phyloP scores from a whole-genome alignment of 116 monocot genomes.

The Zostera marina region DNA sequence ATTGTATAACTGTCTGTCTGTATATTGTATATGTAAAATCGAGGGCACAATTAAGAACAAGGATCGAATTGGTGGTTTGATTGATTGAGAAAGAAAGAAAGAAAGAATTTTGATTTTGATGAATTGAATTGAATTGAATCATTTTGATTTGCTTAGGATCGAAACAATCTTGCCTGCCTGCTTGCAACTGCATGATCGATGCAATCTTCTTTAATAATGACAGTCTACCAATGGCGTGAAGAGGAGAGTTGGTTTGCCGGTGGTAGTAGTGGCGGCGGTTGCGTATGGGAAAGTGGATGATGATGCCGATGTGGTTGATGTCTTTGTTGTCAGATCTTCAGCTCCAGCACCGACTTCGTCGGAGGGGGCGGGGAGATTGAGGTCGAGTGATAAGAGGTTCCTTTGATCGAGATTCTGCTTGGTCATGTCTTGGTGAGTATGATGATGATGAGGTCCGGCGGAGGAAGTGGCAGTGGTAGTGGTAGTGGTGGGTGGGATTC shows the following conservation, averaged over 20 bases:
- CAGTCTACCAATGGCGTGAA: slow-evolving; percentile 57
- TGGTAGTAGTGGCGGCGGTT: too few relatives aligned
- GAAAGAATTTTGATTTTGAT: too few relatives aligned
- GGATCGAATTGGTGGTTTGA: too few relatives aligned
- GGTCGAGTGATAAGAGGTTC: slow-evolving; percentile 33
- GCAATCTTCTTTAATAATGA: slow-evolving; percentile 25
- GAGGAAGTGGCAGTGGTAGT: not conserved
- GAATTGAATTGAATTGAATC: too few relatives aligned
- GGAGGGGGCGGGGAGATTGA: slow-evolving; percentile 72
- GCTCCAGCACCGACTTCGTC: slow-evolving; percentile 42
- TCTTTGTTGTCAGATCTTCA: not conserved
- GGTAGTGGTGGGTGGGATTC: not conserved
- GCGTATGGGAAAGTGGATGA: slow-evolving; percentile 6
- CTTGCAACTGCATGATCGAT: too few relatives aligned
- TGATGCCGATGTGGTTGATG: not conserved
- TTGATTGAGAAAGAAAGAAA: too few relatives aligned
- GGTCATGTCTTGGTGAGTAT: too few relatives aligned
- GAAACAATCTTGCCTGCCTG: not conserved
- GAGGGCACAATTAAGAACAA: too few relatives aligned
- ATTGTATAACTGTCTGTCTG: too few relatives aligned
- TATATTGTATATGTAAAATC: too few relatives aligned
- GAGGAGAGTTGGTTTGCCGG: slow-evolving; percentile 14
- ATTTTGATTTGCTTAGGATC: not conserved
- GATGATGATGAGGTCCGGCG: too few relatives aligned
- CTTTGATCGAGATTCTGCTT: slow-evolving; percentile 21